A percentile compares a stretch with the other conserved stretches of the same genome.
Evolutionary conservation across 2,329 filamentous ascomycete species (phyloP).

Genomic region (Aspergillus pseudotamarii): DNA sequence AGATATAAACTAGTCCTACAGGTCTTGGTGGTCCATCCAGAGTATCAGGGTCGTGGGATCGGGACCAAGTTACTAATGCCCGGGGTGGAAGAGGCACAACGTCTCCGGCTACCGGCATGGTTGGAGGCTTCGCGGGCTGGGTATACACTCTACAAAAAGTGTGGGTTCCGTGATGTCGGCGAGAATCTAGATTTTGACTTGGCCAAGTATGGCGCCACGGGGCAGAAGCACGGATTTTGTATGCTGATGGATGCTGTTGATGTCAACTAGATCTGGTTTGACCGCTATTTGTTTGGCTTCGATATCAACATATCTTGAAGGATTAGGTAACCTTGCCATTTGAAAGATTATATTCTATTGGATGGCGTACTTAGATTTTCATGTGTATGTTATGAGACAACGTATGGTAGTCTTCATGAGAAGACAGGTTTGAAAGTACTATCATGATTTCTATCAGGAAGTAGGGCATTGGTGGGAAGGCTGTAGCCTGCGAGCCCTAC

Average conservation of each 20-base stretch:
- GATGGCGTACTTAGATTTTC: no score
- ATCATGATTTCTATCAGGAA: no score
- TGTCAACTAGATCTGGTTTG: not conserved
- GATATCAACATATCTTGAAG: no score
- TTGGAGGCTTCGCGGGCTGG: slow-evolving; percentile 7
- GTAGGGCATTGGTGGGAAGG: not conserved
- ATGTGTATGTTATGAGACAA: no score
- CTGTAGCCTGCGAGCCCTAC: not conserved
- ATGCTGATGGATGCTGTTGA: slow-evolving; percentile 23
- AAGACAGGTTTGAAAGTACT: no score
- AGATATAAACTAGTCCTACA: slow-evolving; percentile 1
- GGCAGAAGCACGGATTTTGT: not conserved
- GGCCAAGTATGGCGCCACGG: not conserved
- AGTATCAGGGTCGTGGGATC: slow-evolving; percentile 6
- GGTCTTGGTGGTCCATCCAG: slow-evolving; percentile 2
- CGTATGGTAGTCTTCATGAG: no score
- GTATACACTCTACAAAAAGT: not conserved
- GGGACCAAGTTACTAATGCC: not conserved
- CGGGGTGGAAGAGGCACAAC: slow-evolving; percentile 1
- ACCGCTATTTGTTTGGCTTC: not conserved
- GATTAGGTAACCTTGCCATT: no score
- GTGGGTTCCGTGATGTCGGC: slow-evolving; percentile 5
- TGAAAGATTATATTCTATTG: no score
- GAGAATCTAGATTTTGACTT: not conserved
- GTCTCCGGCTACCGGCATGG: not conserved